Evolutionary conservation across 2,329 filamentous ascomycete species (phyloP), one percentile per base, ranked within the genome.

Genomic region (Pyrenophora seminiperda): DNA sequence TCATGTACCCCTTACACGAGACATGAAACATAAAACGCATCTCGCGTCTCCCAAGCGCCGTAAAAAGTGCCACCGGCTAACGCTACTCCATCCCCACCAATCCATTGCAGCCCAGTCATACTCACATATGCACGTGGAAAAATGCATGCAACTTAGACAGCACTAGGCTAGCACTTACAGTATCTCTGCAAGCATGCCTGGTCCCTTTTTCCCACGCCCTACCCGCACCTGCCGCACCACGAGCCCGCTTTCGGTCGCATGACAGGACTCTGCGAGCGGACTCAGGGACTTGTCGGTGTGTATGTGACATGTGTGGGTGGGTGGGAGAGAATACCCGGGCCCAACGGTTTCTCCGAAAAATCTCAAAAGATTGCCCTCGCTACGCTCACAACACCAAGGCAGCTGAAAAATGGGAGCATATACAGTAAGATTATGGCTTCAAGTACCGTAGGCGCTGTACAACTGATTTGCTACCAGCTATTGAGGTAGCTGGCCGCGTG

Each of bases 211-310:
- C 33, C 14, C 36, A 38, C 44, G 49, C 49, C 49, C 39, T 52
- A 52, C 49, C 49, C 49, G 49, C 49, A 52, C 33, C 33, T 48
- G 40, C 38, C 44, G 44, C 43, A 47, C 43, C n/a, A 22, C 34
- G 11, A 18, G n/a, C 18, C 40, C 24, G 22, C 27, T n/a, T 18
- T 18, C 20, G 34, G 37, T 40, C 43, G 44, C 49, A 52, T 48
- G 49, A 43, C 40, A 32, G 20, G 31, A 18, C 18, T 29, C 2
- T 48, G 45, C 20, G 17, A 5, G 36, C 18, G 33, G 13, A 14
- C 17, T 37, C n/a, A 38, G 22, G 41, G 34, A 24, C 41, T 43
- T 43, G 27, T 22, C 41, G 41, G 41, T 43, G 41, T 39, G 17
- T 36, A 10, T 33, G 31, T 38, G 34, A 24, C 40, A 22, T 37